phyloP scores from a whole-genome alignment of 352 stramenopile species.

The Hyaloperonospora brassicae region DNA sequence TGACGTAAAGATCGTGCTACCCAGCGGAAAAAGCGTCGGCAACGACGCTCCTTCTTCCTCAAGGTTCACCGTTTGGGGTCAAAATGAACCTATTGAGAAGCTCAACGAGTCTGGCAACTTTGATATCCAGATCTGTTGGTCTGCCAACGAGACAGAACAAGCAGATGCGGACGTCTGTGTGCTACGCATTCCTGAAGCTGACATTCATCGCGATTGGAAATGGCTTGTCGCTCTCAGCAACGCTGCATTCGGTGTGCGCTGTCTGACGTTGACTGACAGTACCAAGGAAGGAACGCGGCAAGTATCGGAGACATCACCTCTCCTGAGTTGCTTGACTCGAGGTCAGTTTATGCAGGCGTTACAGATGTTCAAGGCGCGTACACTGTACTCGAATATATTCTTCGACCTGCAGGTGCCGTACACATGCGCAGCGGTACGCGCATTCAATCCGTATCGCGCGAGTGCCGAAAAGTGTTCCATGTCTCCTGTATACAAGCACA shows the following conservation, averaged over 20 bases:
- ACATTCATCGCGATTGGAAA: slow-evolving; percentile 49
- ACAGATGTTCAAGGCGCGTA: slow-evolving; percentile 53
- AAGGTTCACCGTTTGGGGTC: slow-evolving; percentile 19
- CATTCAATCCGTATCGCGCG: slow-evolving; percentile 74
- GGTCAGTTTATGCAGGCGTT: slow-evolving; percentile 73
- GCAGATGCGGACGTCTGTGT: slow-evolving; percentile 14
- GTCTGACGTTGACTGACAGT: slow-evolving; percentile 18
- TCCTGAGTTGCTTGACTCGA: slow-evolving; percentile 56
- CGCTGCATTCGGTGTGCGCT: slow-evolving; percentile 36
- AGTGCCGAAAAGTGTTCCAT: slow-evolving; percentile 34
- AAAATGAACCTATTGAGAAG: slow-evolving; percentile 13
- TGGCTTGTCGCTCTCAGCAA: slow-evolving; percentile 64
- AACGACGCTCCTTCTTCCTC: slow-evolving; percentile 15
- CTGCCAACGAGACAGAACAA: neutral
- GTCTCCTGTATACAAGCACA: slow-evolving; percentile 65
- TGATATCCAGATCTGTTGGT: slow-evolving; percentile 29
- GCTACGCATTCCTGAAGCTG: slow-evolving; percentile 44
- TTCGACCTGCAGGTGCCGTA: slow-evolving; percentile 79
- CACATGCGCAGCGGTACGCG: slow-evolving; percentile 57
- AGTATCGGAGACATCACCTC: slow-evolving; percentile 10
- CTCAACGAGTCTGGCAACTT: slow-evolving; percentile 18
- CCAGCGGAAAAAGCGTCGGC: slow-evolving; percentile 15
- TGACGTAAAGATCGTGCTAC: slow-evolving; percentile 30
- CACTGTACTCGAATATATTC: slow-evolving; percentile 74
- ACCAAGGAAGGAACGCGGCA: neutral